Evolutionary conservation across 345 rosid genomes (phyloP).

Genomic region (Linum usitatissimum): DNA sequence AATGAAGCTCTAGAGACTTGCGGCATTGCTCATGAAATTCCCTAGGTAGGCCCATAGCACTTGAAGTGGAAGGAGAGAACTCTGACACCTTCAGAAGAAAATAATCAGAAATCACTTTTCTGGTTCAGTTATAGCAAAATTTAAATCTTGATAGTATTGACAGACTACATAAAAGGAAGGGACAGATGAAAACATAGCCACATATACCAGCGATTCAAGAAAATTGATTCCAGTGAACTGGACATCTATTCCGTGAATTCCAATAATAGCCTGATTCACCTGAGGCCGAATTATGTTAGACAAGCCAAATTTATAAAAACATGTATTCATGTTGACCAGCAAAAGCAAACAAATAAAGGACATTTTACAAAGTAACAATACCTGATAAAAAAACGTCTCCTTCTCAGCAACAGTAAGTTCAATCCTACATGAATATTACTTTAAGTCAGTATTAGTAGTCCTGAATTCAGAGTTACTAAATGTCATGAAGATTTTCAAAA

Average conservation of each 20-base stretch:
- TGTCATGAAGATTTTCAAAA: too few species aligned
- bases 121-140: background rate
- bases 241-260: constrained; percentile 61
- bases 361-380: constrained; percentile 10
- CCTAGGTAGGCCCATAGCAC: constrained; percentile 93
- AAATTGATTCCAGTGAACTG: constrained; percentile 77
- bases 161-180: background rate
- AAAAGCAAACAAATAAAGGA: background rate
- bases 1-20: constrained; percentile 62
- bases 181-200: background rate
- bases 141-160: background rate
- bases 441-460: background rate
- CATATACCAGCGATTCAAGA: constrained; percentile 77
- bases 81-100: constrained; percentile 64
- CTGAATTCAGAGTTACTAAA: too few species aligned
- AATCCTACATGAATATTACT: constrained; percentile 41
- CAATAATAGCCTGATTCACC: constrained; percentile 80
- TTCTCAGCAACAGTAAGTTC: constrained; percentile 75
- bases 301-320: constrained; percentile 5
- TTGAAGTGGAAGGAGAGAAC: constrained; percentile 88
- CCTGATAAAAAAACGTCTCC: constrained; percentile 80
- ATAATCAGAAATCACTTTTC: constrained; percentile 1
- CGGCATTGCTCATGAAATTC: constrained; percentile 92
- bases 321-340: too few species aligned
- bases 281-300: constrained; percentile 32